These are phyloP conservation scores for Melocanna baccifera DNA, from an alignment of 176 grass and related monocot genomes.

Conservation along the genomic window DNA sequence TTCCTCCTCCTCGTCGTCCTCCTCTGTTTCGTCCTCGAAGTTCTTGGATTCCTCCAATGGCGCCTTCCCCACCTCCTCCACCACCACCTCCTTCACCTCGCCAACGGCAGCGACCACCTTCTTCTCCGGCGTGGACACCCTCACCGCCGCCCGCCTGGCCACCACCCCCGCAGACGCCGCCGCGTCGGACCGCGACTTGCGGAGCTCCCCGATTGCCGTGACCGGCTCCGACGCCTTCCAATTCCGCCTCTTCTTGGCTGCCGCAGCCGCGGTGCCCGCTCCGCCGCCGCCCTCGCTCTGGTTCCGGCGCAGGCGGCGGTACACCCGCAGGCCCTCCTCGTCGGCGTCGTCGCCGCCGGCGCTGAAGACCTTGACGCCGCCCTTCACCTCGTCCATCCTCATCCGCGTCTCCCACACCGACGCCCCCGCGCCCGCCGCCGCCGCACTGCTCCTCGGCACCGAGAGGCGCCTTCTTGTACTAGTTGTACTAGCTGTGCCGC, in stretches of 20 bases:
- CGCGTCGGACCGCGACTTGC: conserved; percentile 54
- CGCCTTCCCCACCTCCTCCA: conserved; percentile 56
- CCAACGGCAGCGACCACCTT: conserved; percentile 10
- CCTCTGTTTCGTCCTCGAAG: conserved; percentile 24
- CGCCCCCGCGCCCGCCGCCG: background rate
- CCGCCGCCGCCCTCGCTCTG: conserved; percentile 45
- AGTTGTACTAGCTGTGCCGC: background rate
- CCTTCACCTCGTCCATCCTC: conserved; percentile 88
- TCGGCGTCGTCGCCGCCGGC: conserved; percentile 49
- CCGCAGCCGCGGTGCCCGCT: background rate
- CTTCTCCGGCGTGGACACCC: conserved; percentile 42
- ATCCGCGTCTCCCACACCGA: conserved; percentile 78
- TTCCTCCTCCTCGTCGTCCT: conserved; percentile 33
- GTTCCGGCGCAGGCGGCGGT: conserved; percentile 62
- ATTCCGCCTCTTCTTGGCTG: conserved; percentile 68
- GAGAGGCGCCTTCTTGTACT: conserved; percentile 51
- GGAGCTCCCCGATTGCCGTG: conserved; percentile 49
- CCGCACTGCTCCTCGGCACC: conserved; percentile 24
- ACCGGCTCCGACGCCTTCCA: conserved; percentile 57
- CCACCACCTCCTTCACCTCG: conserved; percentile 60
- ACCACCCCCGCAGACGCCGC: background rate
- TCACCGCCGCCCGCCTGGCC: conserved; percentile 13
- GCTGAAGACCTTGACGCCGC: conserved; percentile 89
- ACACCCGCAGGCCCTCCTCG: conserved; percentile 66
- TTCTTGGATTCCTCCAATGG: conserved; percentile 11